A percentile compares a stretch with the other conserved stretches of the same genome.
Conservation (phyloP, 2,329 filamentous ascomycete genomes). For the Aspergillus caelatus region DNA sequence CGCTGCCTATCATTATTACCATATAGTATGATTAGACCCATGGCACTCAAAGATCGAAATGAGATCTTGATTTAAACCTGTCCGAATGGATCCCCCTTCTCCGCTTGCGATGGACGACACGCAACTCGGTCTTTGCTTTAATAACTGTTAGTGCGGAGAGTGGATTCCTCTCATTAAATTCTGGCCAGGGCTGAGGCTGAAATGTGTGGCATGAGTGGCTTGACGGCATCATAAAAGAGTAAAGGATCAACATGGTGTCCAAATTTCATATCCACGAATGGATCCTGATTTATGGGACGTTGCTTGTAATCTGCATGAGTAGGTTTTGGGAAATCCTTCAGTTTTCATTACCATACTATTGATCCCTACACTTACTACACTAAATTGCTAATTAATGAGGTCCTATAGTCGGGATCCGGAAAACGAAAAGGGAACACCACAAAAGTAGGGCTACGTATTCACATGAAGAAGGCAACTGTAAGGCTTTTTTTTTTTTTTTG, state of each 20-base stretch:
- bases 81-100: conserved; percentile 8
- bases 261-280: background rate
- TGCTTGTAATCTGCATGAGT: background rate
- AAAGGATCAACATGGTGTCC: background rate
- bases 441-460: background rate
- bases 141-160: background rate
- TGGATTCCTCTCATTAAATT: conserved; percentile 6
- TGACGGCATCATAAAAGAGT: conserved; percentile 1
- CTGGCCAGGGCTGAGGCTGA: conserved; percentile 10
- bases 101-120: conserved; percentile 9
- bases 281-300: background rate
- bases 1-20: background rate
- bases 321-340: background rate
- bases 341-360: background rate
- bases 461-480: background rate
- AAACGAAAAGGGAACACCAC: background rate
- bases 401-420: background rate
- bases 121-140: conserved; percentile 9
- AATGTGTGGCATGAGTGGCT: conserved; percentile 4
- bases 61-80: conserved; percentile 6
- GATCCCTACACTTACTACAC: background rate
- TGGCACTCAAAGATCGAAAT: conserved; percentile 2
- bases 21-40: background rate
- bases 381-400: background rate
- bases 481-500: too few species aligned